Evolutionary conservation across 179 eudicot species (phyloP).

Genomic region (Camellia oleifera): DNA sequence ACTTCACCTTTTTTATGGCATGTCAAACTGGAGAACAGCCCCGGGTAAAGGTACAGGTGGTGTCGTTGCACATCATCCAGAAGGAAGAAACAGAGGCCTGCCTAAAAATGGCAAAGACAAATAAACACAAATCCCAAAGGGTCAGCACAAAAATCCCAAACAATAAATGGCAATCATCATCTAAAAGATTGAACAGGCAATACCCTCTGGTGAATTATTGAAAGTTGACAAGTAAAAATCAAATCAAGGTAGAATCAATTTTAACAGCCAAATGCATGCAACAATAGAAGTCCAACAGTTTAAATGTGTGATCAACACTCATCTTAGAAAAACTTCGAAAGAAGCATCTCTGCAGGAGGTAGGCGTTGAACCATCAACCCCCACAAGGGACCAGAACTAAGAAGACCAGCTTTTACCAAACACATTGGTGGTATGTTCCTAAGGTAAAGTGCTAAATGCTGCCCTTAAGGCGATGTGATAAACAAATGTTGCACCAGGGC

Average conservation of each 20-base stretch:
- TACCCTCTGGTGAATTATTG: neutral
- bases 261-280: neutral
- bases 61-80: no score
- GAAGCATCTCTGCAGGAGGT: neutral
- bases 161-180: neutral
- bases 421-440: neutral
- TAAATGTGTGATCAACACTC: neutral
- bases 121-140: neutral
- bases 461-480: neutral
- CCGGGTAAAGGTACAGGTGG: neutral
- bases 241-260: neutral
- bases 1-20: neutral
- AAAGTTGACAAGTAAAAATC: neutral
- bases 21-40: neutral
- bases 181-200: neutral
- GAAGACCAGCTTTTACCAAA: neutral
- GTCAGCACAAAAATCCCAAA: neutral
- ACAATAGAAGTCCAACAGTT: neutral
- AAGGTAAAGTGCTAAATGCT: neutral
- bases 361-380: neutral
- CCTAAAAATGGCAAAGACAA: neutral
- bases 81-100: neutral
- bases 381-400: neutral
- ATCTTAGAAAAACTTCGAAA: neutral
- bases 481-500: neutral